Conservation (phyloP, 495 filamentous ascomycete species). For the Bombardia bombarda region DNA sequence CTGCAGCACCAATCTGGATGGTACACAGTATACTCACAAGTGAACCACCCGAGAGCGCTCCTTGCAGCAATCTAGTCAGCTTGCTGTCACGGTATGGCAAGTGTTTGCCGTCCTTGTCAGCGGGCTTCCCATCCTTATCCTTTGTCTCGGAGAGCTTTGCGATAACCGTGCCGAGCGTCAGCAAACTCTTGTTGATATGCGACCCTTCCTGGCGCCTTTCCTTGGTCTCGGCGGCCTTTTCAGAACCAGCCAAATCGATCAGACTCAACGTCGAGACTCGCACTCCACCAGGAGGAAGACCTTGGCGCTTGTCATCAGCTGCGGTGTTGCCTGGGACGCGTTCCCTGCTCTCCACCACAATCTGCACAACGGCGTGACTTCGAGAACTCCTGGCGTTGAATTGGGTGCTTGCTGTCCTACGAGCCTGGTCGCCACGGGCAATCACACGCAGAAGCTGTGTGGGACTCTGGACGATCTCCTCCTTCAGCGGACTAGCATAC, state of each 20-base stretch:
- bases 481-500: slow-evolving; percentile 91
- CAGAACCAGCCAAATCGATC: slow-evolving; percentile 94
- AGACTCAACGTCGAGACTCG: slow-evolving; percentile 90
- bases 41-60: slow-evolving; percentile 86
- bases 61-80: slow-evolving; percentile 85
- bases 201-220: slow-evolving; percentile 91
- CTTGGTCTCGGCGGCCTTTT: slow-evolving; percentile 90
- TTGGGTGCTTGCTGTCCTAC: slow-evolving; percentile 85
- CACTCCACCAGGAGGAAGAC: slow-evolving; percentile 79
- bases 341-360: slow-evolving; percentile 94
- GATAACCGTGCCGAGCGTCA: slow-evolving; percentile 93
- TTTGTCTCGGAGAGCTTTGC: slow-evolving; percentile 75
- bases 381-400: slow-evolving; percentile 95
- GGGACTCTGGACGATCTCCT: slow-evolving; percentile 97
- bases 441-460: slow-evolving; percentile 94
- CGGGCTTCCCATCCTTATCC: slow-evolving; percentile 67
- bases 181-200: slow-evolving; percentile 95
- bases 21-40: slow-evolving; percentile 96
- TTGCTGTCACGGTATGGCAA: slow-evolving; percentile 96
- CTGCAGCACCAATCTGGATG: slow-evolving; percentile 67
- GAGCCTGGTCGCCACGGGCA: slow-evolving; percentile 83
- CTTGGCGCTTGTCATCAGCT: slow-evolving; percentile 63
- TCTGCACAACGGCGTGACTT: slow-evolving; percentile 96
- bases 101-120: slow-evolving; percentile 79
- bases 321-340: slow-evolving; percentile 50